Conservation (phyloP, 441 rosid species). For the Manihot esculenta region DNA sequence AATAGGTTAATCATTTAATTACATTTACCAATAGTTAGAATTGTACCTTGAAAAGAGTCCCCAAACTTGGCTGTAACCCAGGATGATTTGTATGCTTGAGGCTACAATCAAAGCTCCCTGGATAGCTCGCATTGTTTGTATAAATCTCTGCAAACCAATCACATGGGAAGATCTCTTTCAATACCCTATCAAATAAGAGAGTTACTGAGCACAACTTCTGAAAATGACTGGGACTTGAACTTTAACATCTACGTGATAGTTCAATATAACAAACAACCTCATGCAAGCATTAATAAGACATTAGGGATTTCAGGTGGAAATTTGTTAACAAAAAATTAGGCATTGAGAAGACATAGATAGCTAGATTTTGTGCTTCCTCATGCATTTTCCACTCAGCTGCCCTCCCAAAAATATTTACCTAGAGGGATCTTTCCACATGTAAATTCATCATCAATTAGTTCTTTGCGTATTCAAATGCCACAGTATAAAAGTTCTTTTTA, state of each 20-base stretch:
- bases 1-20: conserved; percentile 8
- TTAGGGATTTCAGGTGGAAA: background rate
- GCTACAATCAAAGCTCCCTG: conserved; percentile 97
- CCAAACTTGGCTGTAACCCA: conserved; percentile 98
- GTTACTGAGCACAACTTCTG: conserved; percentile 21
- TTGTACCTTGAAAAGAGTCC: conserved; percentile 87
- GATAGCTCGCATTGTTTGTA: conserved; percentile 93
- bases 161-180: conserved; percentile 46
- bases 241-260: background rate
- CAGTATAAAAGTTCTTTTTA: background rate
- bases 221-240: conserved; percentile 12
- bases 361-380: background rate
- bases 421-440: background rate
- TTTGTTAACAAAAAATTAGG: background rate
- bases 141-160: conserved; percentile 70
- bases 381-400: background rate
- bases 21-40: conserved; percentile 1
- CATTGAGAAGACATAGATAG: background rate
- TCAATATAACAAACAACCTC: conserved; percentile 11
- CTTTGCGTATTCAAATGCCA: background rate
- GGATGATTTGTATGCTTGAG: conserved; percentile 91
- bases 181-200: conserved; percentile 9
- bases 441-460: conserved; percentile 2
- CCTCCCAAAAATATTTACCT: background rate
- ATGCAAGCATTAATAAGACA: background rate